Conservation (phyloP, 768 basidiomycete genomes). For the Suillus paluster region DNA sequence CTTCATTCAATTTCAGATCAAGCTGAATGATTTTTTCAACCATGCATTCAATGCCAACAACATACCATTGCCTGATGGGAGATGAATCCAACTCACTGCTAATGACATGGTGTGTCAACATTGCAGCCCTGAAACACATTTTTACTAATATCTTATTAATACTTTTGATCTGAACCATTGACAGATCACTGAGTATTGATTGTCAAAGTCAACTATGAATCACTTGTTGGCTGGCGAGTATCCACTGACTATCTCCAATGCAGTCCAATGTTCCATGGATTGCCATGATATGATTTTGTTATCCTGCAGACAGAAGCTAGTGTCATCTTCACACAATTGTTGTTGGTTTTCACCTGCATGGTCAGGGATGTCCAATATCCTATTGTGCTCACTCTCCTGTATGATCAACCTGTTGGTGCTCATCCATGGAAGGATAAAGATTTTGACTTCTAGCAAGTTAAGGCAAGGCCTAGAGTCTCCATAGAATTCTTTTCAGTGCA, state of each 20-base stretch:
- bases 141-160: too few relatives aligned
- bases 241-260: slow-evolving; percentile 32
- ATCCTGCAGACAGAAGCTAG: too few relatives aligned
- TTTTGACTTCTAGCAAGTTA: slow-evolving; percentile 23
- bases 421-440: slow-evolving; percentile 24
- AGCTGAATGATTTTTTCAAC: slow-evolving; percentile 10
- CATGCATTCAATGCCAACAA: neutral
- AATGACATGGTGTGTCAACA: neutral
- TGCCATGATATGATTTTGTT: too few relatives aligned
- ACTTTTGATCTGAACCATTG: too few relatives aligned
- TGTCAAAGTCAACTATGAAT: slow-evolving; percentile 32
- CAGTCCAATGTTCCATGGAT: slow-evolving; percentile 32
- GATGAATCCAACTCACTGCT: neutral
- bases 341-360: too few relatives aligned
- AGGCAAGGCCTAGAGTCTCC: slow-evolving; percentile 7
- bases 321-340: too few relatives aligned
- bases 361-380: too few relatives aligned
- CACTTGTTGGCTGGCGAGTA: slow-evolving; percentile 30
- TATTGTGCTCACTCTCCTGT: too few relatives aligned
- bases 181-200: slow-evolving; percentile 24
- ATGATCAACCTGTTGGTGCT: slow-evolving; percentile 19
- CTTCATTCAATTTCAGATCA: slow-evolving; percentile 1
- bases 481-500: slow-evolving; percentile 30
- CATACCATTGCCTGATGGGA: neutral
- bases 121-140: too few relatives aligned